Evolutionary conservation across 192 early-diverging fungal species (phyloP).

Genomic region (Coemansia sp.): DNA sequence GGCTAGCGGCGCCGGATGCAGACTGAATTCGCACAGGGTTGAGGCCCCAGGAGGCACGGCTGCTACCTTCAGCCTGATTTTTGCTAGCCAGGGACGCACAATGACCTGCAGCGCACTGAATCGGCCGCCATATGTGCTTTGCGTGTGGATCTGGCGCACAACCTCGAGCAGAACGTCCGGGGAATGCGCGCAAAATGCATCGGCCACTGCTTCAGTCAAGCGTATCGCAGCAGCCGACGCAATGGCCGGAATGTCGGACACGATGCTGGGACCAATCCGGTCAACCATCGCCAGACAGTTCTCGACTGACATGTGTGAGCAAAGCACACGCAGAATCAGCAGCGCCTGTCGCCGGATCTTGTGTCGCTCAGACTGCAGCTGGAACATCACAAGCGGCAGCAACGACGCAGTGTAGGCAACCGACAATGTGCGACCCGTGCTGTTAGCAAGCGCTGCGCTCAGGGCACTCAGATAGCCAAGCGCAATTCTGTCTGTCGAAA

Average conservation of each 20-base stretch:
- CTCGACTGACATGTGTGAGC: slow-evolving; percentile 22
- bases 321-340: slow-evolving; percentile 33
- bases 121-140: slow-evolving; percentile 16
- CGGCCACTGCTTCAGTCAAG: slow-evolving; percentile 25
- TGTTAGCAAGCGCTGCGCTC: slow-evolving; percentile 14
- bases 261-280: slow-evolving; percentile 45
- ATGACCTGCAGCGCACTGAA: slow-evolving; percentile 16
- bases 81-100: slow-evolving; percentile 38
- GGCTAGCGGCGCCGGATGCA: slow-evolving; percentile 30
- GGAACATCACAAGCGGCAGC: slow-evolving; percentile 40
- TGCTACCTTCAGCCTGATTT: slow-evolving; percentile 16
- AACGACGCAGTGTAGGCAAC: slow-evolving; percentile 21
- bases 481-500: slow-evolving; percentile 26
- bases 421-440: slow-evolving; percentile 14
- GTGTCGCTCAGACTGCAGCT: slow-evolving; percentile 33
- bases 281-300: slow-evolving; percentile 25
- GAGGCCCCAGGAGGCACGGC: neutral
- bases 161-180: slow-evolving; percentile 22
- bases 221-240: slow-evolving; percentile 22
- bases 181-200: slow-evolving; percentile 33
- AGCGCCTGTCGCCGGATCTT: slow-evolving; percentile 43
- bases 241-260: slow-evolving; percentile 41
- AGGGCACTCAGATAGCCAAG: slow-evolving; percentile 44
- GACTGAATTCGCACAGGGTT: neutral
- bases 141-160: slow-evolving; percentile 42